A percentile compares a stretch with the other conserved stretches of the same genome.
Conservation (phyloP, 495 filamentous ascomycete species). For the Letharia columbiana region DNA sequence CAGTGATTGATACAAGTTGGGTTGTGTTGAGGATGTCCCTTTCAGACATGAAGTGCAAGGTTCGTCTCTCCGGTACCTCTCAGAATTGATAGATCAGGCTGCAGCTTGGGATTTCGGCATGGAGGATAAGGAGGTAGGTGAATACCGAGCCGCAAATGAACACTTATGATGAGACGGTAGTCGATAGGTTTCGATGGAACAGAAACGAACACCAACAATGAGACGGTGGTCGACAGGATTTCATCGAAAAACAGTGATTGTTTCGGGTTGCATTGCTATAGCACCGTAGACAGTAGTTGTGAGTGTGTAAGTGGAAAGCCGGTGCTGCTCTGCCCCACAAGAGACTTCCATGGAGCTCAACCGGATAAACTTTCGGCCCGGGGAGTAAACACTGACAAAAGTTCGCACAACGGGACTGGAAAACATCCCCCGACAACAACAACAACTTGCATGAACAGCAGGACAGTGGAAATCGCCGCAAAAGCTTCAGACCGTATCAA, state of each 20-base stretch:
- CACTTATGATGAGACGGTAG: no score
- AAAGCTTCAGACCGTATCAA: no score
- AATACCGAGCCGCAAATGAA: not conserved
- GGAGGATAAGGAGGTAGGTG: not conserved
- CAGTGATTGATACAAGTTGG: not conserved
- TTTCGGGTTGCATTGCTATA: no score
- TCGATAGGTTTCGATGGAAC: not conserved
- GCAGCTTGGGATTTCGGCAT: not conserved
- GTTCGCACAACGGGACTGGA: not conserved
- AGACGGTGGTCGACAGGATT: no score
- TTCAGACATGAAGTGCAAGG: not conserved
- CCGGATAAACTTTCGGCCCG: not conserved
- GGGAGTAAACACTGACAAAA: not conserved
- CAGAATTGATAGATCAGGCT: not conserved
- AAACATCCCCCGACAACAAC: not conserved
- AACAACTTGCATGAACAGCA: not conserved
- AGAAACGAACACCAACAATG: no score
- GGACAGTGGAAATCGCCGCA: not conserved
- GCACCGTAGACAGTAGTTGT: not conserved
- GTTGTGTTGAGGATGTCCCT: not conserved
- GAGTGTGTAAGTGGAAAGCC: not conserved
- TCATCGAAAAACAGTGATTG: no score
- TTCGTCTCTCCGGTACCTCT: no score
- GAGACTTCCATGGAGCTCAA: not conserved
- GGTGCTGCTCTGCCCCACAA: not conserved